phyloP scores from a whole-genome alignment of 192 early-diverging fungal species.

The Coemansia sp. region DNA sequence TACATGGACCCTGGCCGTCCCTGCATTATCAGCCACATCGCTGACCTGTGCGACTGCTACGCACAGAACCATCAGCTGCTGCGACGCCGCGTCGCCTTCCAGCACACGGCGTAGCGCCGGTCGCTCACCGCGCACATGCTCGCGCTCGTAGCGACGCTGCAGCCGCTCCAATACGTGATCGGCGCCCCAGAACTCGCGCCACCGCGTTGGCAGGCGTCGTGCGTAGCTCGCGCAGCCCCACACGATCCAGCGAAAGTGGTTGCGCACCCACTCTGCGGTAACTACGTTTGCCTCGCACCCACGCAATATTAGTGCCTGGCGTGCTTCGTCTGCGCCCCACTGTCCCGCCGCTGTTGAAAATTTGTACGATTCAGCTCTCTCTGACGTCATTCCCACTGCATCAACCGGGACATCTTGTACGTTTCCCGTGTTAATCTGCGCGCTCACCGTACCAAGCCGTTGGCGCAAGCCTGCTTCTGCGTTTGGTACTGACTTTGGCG shows the following conservation, averaged over 20 bases:
- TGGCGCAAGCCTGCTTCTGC: background rate
- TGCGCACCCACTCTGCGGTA: slow-evolving; percentile 27
- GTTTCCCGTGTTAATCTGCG: slow-evolving; percentile 2
- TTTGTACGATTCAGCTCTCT: slow-evolving; percentile 7
- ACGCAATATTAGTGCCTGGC: slow-evolving; percentile 17
- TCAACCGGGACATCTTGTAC: slow-evolving; percentile 13
- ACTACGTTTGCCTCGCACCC: slow-evolving; percentile 21
- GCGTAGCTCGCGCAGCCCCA: slow-evolving; percentile 38
- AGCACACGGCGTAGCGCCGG: slow-evolving; percentile 31
- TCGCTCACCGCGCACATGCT: slow-evolving; percentile 30
- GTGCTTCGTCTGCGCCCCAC: slow-evolving; percentile 41
- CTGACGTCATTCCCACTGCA: slow-evolving; percentile 23
- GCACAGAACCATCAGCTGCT: slow-evolving; percentile 42
- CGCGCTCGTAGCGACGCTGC: slow-evolving; percentile 32
- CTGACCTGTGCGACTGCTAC: slow-evolving; percentile 10
- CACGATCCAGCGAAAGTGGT: slow-evolving; percentile 48
- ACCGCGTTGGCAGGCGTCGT: slow-evolving; percentile 28
- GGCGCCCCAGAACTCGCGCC: slow-evolving; percentile 29
- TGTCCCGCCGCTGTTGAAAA: slow-evolving; percentile 1
- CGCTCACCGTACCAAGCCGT: slow-evolving; percentile 5
- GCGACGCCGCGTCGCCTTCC: slow-evolving; percentile 33
- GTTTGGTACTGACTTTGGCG: background rate
- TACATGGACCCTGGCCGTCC: background rate
- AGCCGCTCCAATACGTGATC: slow-evolving; percentile 20
- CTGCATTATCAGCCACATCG: too few species aligned